Evolutionary conservation across 345 rosid species (phyloP).

Genomic region (Eutrema yunnanense): DNA sequence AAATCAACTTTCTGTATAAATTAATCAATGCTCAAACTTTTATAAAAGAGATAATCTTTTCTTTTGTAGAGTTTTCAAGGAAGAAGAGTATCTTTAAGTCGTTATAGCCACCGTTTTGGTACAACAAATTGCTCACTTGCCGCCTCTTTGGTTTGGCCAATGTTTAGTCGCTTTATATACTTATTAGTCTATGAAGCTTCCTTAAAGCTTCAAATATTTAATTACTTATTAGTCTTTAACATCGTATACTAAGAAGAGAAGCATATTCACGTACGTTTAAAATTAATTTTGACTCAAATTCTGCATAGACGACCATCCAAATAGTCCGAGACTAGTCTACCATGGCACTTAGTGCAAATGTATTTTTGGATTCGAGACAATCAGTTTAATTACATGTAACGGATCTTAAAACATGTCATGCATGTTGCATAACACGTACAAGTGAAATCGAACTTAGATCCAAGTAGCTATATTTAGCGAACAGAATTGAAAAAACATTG

Average conservation of each 20-base stretch:
- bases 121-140: not conserved
- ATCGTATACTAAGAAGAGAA: not conserved
- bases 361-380: not conserved
- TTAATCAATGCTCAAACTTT: not conserved
- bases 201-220: not conserved
- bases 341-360: not conserved
- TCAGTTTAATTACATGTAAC: not conserved
- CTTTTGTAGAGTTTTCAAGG: not conserved
- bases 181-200: constrained; percentile 10
- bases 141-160: constrained; percentile 17
- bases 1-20: not conserved
- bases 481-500: not conserved
- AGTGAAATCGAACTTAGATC: not conserved
- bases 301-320: not conserved
- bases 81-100: constrained; percentile 2
- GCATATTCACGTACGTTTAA: not conserved
- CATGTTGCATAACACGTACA: not conserved
- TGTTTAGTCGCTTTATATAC: not conserved
- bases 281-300: not conserved
- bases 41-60: not conserved
- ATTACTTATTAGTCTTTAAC: not conserved
- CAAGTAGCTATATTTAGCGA: not conserved
- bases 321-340: not conserved
- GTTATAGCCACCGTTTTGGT: constrained; percentile 20
- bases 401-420: not conserved